Base-by-base conservation (phyloP, 768 basidiomycete genomes). In the Guyanaporus albipodus region DNA sequence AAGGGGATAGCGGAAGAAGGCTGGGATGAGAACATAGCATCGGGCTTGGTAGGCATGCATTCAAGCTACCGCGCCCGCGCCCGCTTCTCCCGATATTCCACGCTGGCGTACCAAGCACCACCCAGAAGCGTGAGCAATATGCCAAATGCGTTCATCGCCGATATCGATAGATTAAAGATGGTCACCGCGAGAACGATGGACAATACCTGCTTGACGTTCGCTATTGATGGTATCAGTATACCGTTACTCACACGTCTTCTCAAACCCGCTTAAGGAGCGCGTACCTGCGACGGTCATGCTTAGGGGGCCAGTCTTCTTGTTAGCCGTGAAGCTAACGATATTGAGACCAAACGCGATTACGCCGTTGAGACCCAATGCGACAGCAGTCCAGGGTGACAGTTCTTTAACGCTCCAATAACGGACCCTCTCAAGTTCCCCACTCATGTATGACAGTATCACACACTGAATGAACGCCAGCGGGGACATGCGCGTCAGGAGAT, bases 301-400 rank as follows among this genome's bases (percentile, higher is more conserved):
- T 53, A 95, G 62, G 11, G 92, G 84, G 2, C 93, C 92, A 0
- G 91, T 84, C 61, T 87, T 83, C 67, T 85, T 85, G 70, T 98
- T 99, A n/a, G 96, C 90, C 32, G 88, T 89, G 61, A 99, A 96
- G 63, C 87, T 90, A 46, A 96, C 89, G 3, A 97, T 82, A 57
- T 98, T 99, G 42, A 99, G 72, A 12, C 82, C 86, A 60, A 96
- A 97, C 4, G 96, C 96, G 58, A 98, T 82, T 12, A 73, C 62
- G 0, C 93, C 95, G 56, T 98, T 99, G 28, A 86, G 58, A 5
- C 80, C 53, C 36, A 98, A 67, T 6, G 83, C 79, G 2, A 75
- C 48, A 2, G 77, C 68, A 48, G 75, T 78, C 42, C 60, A 55
- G 22, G 52, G 52, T 9, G 61, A 64, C 64, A 70, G 52, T 28